These are phyloP conservation scores for Teratosphaeria viscida DNA, from an alignment of 2,329 filamentous ascomycete species.

Conservation along the genomic window DNA sequence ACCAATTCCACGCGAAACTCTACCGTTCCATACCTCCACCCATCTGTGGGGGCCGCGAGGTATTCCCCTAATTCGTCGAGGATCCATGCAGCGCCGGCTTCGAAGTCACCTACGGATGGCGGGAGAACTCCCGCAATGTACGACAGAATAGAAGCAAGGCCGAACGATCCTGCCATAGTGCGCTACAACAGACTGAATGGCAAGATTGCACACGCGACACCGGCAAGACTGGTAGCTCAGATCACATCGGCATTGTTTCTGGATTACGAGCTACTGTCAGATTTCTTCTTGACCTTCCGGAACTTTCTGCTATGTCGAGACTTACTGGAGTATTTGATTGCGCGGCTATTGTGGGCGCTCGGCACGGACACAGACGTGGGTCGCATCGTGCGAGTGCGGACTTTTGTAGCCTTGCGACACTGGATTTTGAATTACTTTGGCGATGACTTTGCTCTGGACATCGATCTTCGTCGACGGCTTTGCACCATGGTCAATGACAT, in stretches of 20 bases:
- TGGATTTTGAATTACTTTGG: constrained; percentile 98
- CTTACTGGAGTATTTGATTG: constrained; percentile 72
- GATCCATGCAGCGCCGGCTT: constrained; percentile 2
- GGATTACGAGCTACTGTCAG: constrained; percentile 91
- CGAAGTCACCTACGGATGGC: background rate
- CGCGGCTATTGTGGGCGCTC: constrained; percentile 79
- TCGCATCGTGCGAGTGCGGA: constrained; percentile 87
- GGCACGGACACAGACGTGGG: constrained; percentile 70
- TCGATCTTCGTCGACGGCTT: constrained; percentile 63
- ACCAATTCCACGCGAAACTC: background rate
- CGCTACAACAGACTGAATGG: constrained; percentile 49
- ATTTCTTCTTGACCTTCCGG: constrained; percentile 94
- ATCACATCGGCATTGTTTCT: constrained; percentile 93
- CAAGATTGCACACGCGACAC: constrained; percentile 80
- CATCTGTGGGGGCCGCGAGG: constrained; percentile 2
- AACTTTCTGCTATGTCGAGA: constrained; percentile 69
- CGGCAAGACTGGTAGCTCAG: constrained; percentile 82
- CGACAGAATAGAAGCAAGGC: constrained; percentile 67
- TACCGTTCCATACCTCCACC: constrained; percentile 10
- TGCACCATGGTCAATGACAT: constrained; percentile 67
- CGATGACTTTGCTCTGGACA: constrained; percentile 79
- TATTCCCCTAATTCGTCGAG: constrained; percentile 2
- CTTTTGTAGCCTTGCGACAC: constrained; percentile 88
- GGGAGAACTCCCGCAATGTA: constrained; percentile 57
- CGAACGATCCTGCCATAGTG: constrained; percentile 72